Evolutionary conservation across 306 rosid genomes (phyloP), one percentile per base, ranked within the genome.

Genomic region (Prunus mira): DNA sequence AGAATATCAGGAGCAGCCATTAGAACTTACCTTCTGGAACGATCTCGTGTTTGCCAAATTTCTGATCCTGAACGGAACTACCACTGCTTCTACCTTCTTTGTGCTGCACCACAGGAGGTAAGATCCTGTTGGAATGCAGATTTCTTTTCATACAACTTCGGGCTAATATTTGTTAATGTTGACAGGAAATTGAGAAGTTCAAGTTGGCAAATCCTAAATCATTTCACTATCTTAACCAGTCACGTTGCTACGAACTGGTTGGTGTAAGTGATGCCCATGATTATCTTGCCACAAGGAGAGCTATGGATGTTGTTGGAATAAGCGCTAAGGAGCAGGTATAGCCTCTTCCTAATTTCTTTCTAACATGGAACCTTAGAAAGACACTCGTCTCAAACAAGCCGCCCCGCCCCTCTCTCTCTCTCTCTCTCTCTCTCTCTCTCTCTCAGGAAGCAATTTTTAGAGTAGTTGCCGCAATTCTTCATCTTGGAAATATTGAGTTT

Each of bases 21-120:
- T 68, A 86, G 99, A 87, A 96, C 99, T 49, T 96, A 96, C 86
- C 99, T 96, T 83, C 82, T 96, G 32, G 99, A 96, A 86, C 87
- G 98, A 74, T 96, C 99, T 74, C 97, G 99, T 72, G 99, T 96
- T 81, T 96, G 99, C 91, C 99, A 96, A 90, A 56, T 96, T 75
- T 91, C 93, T 79, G 93, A 96, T 86, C 98, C 99, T 38, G 99
- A 92, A 80, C 97, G 97, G 85, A 96, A 96, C 84, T 96, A 96
- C 83, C 99, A 96, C 82, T 96, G 99, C 87, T 96, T 96, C 82
- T 96, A 96, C 84, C 91, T 92, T 82, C 96, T 96, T 78, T 96
- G 98, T 91, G 93, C 97, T 83, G 99, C 99, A 78, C 99, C 99
- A 55, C 98, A 88, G 71, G 99, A 96, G 98, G 99, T 93, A 84